Conservation (phyloP, 2,329 filamentous ascomycete species). For the Anisogramma anomala region DNA sequence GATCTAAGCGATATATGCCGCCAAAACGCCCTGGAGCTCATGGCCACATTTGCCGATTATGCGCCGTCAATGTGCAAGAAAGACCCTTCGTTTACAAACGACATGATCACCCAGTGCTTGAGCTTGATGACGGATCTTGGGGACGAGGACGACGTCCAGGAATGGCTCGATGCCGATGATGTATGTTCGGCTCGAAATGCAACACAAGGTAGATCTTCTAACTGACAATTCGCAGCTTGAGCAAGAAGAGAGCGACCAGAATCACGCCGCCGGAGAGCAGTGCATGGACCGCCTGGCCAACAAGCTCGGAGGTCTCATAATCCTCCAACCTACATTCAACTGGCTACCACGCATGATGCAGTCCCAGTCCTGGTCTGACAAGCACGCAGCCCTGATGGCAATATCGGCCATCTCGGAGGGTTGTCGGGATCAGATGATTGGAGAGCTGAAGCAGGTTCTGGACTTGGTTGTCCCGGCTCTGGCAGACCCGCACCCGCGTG, state of each 20-base stretch:
- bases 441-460: constrained; percentile 85
- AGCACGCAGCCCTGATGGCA: constrained; percentile 94
- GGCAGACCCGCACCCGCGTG: constrained; percentile 80
- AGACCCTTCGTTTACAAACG: constrained; percentile 77
- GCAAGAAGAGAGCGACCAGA: constrained; percentile 88
- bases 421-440: constrained; percentile 89
- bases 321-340: constrained; percentile 85
- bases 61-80: constrained; percentile 91
- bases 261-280: constrained; percentile 95
- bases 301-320: constrained; percentile 88
- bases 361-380: constrained; percentile 85
- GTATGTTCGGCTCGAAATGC: constrained; percentile 37
- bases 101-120: constrained; percentile 97
- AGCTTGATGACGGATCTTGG: constrained; percentile 98
- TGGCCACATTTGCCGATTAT: constrained; percentile 96
- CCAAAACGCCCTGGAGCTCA: constrained; percentile 90
- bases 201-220: not conserved
- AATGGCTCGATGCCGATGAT: constrained; percentile 91
- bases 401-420: constrained; percentile 98
- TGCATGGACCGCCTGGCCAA: constrained; percentile 97
- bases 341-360: constrained; percentile 98
- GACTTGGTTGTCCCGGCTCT: constrained; percentile 90
- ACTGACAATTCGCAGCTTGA: constrained; percentile 53
- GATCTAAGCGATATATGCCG: constrained; percentile 80
- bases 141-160: constrained; percentile 79